Evolutionary conservation across 2,329 filamentous ascomycete species (phyloP).

Genomic region (Alternaria infectoria): DNA sequence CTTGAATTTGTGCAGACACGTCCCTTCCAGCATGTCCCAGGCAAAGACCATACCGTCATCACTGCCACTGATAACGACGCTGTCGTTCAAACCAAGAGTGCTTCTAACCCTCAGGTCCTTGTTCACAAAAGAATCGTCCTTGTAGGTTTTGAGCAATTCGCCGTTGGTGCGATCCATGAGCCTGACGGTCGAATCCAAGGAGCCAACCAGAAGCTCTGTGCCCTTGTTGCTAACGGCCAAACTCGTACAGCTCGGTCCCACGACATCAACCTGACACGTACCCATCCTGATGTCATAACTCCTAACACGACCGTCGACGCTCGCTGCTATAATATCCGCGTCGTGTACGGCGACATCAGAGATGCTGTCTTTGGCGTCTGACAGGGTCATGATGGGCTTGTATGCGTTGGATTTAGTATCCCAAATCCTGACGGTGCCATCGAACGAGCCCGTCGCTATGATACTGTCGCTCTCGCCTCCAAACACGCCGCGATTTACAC

Average conservation of each 20-base stretch:
- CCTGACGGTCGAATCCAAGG: slow-evolving; percentile 76
- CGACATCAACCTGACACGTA: slow-evolving; percentile 54
- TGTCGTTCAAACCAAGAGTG: slow-evolving; percentile 76
- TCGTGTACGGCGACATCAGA: slow-evolving; percentile 52
- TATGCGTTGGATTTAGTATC: slow-evolving; percentile 42
- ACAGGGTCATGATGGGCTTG: slow-evolving; percentile 74
- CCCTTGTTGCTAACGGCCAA: slow-evolving; percentile 74
- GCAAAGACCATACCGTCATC: slow-evolving; percentile 76
- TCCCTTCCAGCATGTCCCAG: slow-evolving; percentile 84
- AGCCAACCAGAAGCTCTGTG: slow-evolving; percentile 74
- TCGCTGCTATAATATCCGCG: slow-evolving; percentile 70
- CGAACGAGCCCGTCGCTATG: slow-evolving; percentile 74
- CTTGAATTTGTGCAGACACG: slow-evolving; percentile 66
- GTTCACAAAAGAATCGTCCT: slow-evolving; percentile 64
- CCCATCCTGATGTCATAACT: slow-evolving; percentile 85
- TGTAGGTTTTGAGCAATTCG: slow-evolving; percentile 74
- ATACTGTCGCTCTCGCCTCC: slow-evolving; percentile 77
- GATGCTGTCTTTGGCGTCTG: slow-evolving; percentile 75
- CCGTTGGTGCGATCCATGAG: slow-evolving; percentile 82
- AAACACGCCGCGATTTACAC: slow-evolving; percentile 81
- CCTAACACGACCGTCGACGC: slow-evolving; percentile 83
- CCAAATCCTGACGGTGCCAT: slow-evolving; percentile 77
- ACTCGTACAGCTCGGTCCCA: slow-evolving; percentile 71
- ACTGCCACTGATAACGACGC: slow-evolving; percentile 79
- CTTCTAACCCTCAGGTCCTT: slow-evolving; percentile 76